phyloP scores from a whole-genome alignment of 768 basidiomycete species.

The Terana coerulea region DNA sequence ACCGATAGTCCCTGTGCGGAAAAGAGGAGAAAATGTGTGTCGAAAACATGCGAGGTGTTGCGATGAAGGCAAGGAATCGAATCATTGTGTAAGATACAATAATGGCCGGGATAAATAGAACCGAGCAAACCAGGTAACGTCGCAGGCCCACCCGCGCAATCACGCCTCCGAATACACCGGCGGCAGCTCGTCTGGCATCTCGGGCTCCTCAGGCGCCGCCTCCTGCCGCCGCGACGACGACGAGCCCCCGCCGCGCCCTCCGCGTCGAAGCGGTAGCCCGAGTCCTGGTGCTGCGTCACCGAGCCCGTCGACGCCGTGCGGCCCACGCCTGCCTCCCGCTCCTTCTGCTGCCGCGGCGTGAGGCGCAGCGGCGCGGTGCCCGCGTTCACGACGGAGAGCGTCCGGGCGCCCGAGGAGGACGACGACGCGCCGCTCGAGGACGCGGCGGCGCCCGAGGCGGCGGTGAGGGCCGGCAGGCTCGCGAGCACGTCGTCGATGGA shows the following conservation, averaged over 20 bases:
- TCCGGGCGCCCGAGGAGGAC: not conserved
- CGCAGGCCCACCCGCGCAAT: not conserved
- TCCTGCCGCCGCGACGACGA: not conserved
- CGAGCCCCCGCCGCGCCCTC: not conserved
- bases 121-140: not conserved
- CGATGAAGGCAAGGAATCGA: too few relatives aligned
- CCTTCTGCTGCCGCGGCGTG: slow-evolving; percentile 17
- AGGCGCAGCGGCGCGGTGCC: not conserved
- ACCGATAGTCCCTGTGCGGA: too few relatives aligned
- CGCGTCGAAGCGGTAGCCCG: slow-evolving; percentile 20
- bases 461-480: not conserved
- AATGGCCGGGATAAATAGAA: too few relatives aligned
- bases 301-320: not conserved
- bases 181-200: slow-evolving; percentile 6
- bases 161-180: slow-evolving; percentile 14
- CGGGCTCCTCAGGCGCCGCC: not conserved
- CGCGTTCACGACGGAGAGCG: not conserved
- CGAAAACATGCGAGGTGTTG: too few relatives aligned
- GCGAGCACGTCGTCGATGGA: not conserved
- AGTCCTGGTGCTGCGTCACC: slow-evolving; percentile 19
- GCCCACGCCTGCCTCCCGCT: slow-evolving; percentile 11
- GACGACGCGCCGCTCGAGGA: not conserved
- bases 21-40: too few relatives aligned
- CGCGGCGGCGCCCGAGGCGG: too few relatives aligned
- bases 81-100: too few relatives aligned